Evolutionary conservation across 2,329 filamentous ascomycete species (phyloP).

Genomic region (Colletotrichum tofieldiae): DNA sequence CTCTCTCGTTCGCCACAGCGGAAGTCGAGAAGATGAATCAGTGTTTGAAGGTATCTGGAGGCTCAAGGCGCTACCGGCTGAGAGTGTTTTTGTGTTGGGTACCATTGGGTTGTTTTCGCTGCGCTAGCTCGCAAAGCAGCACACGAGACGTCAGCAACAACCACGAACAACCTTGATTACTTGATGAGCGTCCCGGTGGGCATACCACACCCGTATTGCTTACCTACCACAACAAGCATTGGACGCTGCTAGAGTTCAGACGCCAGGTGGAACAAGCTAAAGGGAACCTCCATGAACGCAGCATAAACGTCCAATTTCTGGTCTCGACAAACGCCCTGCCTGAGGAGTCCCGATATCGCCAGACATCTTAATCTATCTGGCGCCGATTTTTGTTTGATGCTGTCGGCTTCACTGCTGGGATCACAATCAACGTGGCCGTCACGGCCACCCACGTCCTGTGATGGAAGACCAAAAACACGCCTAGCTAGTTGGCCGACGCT

Average conservation of each 20-base stretch:
- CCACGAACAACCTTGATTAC: constrained; percentile 13
- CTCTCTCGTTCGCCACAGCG: constrained; percentile 15
- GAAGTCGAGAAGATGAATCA: neutral
- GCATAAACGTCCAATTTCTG: constrained; percentile 31
- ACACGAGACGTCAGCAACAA: constrained; percentile 15
- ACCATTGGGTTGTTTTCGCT: neutral
- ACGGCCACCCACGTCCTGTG: constrained; percentile 12
- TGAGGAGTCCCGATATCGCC: neutral
- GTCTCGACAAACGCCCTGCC: neutral
- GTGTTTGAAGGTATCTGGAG: neutral
- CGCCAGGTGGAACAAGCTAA: constrained; percentile 13
- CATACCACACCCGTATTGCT: neutral
- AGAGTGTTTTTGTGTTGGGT: neutral
- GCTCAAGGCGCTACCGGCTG: neutral
- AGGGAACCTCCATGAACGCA: constrained; percentile 19
- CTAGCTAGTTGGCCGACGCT: constrained; percentile 11
- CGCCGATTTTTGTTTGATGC: constrained; percentile 8
- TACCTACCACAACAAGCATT: constrained; percentile 19
- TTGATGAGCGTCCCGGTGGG: neutral
- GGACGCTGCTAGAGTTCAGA: constrained; percentile 29
- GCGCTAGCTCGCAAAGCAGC: constrained; percentile 20
- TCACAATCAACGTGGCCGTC: neutral
- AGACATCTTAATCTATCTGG: constrained; percentile 31
- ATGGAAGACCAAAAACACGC: constrained; percentile 24
- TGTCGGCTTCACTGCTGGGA: constrained; percentile 1